A percentile compares a stretch with the other conserved stretches of the same genome.
Evolutionary conservation across 2,329 filamentous ascomycete species (phyloP).

Genomic region (Cyclaneusma minus): DNA sequence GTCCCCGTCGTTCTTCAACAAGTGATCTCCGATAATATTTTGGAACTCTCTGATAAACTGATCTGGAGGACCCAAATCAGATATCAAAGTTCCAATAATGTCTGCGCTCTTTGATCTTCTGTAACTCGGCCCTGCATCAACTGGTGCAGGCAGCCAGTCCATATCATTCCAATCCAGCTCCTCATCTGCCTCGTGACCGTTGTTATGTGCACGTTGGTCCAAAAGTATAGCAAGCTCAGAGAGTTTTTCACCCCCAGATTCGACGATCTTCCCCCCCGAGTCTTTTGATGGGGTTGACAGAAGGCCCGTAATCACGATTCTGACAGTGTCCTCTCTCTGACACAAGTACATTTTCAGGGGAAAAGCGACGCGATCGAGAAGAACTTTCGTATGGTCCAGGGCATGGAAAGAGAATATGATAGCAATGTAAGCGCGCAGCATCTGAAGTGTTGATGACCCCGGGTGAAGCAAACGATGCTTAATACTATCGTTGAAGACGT

Average conservation of each 20-base stretch:
- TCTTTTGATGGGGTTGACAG: slow-evolving; percentile 43
- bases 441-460: slow-evolving; percentile 60
- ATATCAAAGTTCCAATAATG: slow-evolving; percentile 80
- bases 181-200: slow-evolving; percentile 35
- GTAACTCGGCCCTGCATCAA: slow-evolving; percentile 87
- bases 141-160: slow-evolving; percentile 82
- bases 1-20: slow-evolving; percentile 49
- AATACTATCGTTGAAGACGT: slow-evolving; percentile 50
- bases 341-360: slow-evolving; percentile 63
- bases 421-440: slow-evolving; percentile 62
- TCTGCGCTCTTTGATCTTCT: slow-evolving; percentile 79
- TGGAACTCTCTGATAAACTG: slow-evolving; percentile 92
- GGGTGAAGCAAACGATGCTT: slow-evolving; percentile 56
- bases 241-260: slow-evolving; percentile 32
- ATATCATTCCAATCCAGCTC: slow-evolving; percentile 85
- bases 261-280: slow-evolving; percentile 17
- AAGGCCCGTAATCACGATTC: slow-evolving; percentile 61
- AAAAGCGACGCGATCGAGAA: slow-evolving; percentile 58
- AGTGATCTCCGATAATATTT: slow-evolving; percentile 68
- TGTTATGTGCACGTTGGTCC: slow-evolving; percentile 17
- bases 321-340: slow-evolving; percentile 61
- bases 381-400: slow-evolving; percentile 61
- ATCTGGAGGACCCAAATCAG: slow-evolving; percentile 76
- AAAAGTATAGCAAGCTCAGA: slow-evolving; percentile 54
- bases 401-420: slow-evolving; percentile 66